Conservation (phyloP, 1,284 basidiomycete genomes). For the Microbotryomycetes sp. region DNA sequence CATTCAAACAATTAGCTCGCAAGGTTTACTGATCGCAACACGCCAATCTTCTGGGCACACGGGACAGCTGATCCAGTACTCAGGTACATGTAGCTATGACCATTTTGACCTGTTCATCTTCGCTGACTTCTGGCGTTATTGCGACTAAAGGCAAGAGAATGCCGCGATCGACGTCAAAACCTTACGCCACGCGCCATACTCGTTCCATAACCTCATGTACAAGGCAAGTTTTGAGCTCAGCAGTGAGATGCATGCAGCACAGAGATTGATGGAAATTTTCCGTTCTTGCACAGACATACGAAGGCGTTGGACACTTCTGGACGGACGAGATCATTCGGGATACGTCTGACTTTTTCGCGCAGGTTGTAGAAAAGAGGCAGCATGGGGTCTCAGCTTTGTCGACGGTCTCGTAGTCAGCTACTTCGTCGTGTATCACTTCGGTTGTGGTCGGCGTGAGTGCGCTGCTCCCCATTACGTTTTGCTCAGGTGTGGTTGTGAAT, state of each 20-base stretch:
- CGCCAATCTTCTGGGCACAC: constrained; percentile 25
- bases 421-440: no score
- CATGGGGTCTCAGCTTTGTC: no score
- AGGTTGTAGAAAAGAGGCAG: background rate
- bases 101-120: background rate
- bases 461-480: no score
- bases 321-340: constrained; percentile 13
- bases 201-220: constrained; percentile 1
- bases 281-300: background rate
- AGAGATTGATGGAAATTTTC: background rate
- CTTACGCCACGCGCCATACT: background rate
- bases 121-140: background rate
- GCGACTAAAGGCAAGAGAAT: background rate
- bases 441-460: no score
- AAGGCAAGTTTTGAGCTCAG: no score
- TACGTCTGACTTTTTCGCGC: constrained; percentile 2
- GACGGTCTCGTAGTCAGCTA: no score
- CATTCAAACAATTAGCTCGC: constrained; percentile 5
- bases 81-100: background rate
- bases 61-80: constrained; percentile 16
- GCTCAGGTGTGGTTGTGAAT: no score
- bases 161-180: background rate
- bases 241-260: background rate
- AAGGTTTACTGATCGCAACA: background rate
- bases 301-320: constrained; percentile 17